Evolutionary conservation across 768 basidiomycete genomes (phyloP).

Genomic region (Hebeloma cylindrosporum): DNA sequence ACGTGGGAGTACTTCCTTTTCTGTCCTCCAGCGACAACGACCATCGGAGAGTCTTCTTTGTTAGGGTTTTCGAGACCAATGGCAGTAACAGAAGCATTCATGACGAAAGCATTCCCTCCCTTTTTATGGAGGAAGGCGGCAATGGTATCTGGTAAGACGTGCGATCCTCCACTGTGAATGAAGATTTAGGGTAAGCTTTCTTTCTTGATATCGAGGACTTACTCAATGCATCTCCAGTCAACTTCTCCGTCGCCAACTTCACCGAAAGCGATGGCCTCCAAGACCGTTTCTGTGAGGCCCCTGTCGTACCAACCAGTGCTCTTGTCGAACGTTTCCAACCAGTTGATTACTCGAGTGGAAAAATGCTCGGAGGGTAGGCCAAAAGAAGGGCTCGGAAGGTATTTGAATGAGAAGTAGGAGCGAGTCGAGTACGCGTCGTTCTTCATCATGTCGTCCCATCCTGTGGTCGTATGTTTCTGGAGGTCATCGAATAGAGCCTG

Average conservation of each 20-base stretch:
- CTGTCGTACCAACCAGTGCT: slow-evolving; percentile 34
- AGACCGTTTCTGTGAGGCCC: slow-evolving; percentile 34
- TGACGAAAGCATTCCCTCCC: background rate
- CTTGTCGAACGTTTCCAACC: slow-evolving; percentile 33
- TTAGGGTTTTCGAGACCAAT: slow-evolving; percentile 1
- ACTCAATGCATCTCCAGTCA: slow-evolving; percentile 12
- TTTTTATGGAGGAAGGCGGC: background rate
- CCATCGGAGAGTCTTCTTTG: slow-evolving; percentile 1
- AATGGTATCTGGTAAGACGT: slow-evolving; percentile 8
- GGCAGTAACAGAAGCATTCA: slow-evolving; percentile 1
- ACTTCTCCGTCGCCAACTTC: slow-evolving; percentile 1
- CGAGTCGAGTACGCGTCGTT: slow-evolving; percentile 31
- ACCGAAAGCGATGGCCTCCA: slow-evolving; percentile 20
- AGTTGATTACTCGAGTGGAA: slow-evolving; percentile 26
- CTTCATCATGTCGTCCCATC: slow-evolving; percentile 27
- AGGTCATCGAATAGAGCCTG: slow-evolving; percentile 24
- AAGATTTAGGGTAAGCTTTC: no score
- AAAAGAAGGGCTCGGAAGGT: slow-evolving; percentile 14
- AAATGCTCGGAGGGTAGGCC: slow-evolving; percentile 3
- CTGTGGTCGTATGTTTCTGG: slow-evolving; percentile 10
- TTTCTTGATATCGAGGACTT: background rate
- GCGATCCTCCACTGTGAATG: slow-evolving; percentile 3
- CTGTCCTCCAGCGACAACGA: slow-evolving; percentile 1
- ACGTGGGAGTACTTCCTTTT: slow-evolving; percentile 22
- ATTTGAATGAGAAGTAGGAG: slow-evolving; percentile 22